Base-by-base conservation (phyloP, 805 yeast species). In the Komagataella ulmi region DNA sequence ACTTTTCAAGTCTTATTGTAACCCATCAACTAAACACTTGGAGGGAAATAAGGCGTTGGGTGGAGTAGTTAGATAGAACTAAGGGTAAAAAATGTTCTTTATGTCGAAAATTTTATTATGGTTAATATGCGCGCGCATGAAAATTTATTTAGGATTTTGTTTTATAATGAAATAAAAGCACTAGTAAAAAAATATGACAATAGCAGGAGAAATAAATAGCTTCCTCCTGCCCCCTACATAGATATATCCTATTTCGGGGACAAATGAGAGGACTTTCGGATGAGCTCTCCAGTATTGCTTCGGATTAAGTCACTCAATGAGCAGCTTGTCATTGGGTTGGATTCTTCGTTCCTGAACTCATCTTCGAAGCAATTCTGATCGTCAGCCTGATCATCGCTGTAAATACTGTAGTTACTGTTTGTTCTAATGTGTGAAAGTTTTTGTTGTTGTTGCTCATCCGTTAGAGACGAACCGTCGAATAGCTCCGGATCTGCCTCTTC, bases 311-410 rank as follows among this genome's bases (percentile, higher is more conserved):
- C 48, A 46, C 24, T 21, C 24, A n/a, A 24, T 18, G 23, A 46
- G 48, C 24, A 24, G 23, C 24, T 46, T 24, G 24, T 46, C 24
- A 21, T 46, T 23, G 17, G 17, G 36, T 45, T 45, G 21, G 18
- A 45, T 45, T 17, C 21, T n/a, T 18, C 21, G 8, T 10, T 45
- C 10, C 21, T 17, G 46, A 45, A 45, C 21, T 18, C 36, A 6
- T 18, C 49, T 17, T 36, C 36, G 46, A 48, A 48, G 23, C 21
- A 17, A 18, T 17, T 36, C 50, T n/a, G 50, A 36, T 44, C 51
- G 10, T 17, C 30, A 23, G 18, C 18, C n/a, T 17, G 47, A 6
- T 49, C 51, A 18, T 49, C 49, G n/a, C 44, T 47, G 49, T 24
- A 47, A n/a, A 47, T 24, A 14, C 17, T 18, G 49, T 24, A 43